Percentiles rank a stretch among this genome's conserved stretches.
Conservation (phyloP, 2,329 filamentous ascomycete genomes). For the Corinectria fuckeliana region DNA sequence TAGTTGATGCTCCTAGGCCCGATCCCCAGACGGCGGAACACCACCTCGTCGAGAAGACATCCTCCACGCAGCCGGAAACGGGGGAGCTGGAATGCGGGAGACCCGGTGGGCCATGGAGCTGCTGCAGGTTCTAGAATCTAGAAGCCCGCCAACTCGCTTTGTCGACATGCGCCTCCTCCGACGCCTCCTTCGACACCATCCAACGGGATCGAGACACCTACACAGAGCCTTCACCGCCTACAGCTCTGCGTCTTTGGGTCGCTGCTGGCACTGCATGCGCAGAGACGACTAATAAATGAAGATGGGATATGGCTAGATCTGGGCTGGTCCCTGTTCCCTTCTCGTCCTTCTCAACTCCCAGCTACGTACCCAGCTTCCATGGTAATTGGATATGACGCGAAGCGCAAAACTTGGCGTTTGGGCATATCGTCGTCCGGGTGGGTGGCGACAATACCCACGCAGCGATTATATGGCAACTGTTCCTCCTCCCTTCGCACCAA, state of each 20-base stretch:
- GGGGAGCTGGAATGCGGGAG: slow-evolving; percentile 34
- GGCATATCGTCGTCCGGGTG: slow-evolving; percentile 4
- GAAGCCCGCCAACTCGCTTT: not conserved
- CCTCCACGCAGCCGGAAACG: slow-evolving; percentile 10
- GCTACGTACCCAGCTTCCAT: slow-evolving; percentile 23
- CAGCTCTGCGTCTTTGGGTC: no score
- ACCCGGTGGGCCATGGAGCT: slow-evolving; percentile 29
- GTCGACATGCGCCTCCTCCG: not conserved
- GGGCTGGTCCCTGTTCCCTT: not conserved
- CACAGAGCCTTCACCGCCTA: not conserved
- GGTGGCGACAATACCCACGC: slow-evolving; percentile 14
- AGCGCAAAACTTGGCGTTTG: slow-evolving; percentile 20
- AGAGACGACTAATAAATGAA: not conserved
- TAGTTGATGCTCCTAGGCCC: not conserved
- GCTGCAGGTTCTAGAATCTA: slow-evolving; percentile 22
- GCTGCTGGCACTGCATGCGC: no score
- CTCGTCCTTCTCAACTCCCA: not conserved
- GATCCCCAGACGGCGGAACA: not conserved
- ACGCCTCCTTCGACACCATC: not conserved
- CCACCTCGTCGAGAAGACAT: not conserved
- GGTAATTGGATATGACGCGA: slow-evolving; percentile 11
- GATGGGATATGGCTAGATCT: not conserved
- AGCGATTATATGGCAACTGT: not conserved
- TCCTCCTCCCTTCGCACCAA: not conserved
- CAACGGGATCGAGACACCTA: not conserved